A percentile compares a stretch with the other conserved stretches of the same genome.
These are phyloP conservation scores for Ambrosia trifida DNA, from an alignment of 129 eudicot genomes.

Conservation along the genomic window DNA sequence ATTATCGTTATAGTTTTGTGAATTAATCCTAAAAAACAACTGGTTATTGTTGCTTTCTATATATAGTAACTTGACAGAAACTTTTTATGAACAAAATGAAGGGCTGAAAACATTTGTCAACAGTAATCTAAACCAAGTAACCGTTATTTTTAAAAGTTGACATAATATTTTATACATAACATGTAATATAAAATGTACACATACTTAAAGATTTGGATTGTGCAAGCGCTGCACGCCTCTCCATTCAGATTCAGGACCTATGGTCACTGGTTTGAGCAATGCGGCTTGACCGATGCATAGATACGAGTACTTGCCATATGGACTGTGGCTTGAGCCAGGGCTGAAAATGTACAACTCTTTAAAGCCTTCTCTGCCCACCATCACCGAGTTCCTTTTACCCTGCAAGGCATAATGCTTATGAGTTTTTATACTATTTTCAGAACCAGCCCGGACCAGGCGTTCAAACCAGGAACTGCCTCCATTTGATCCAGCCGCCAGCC, in stretches of 20 bases:
- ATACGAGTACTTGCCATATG: conserved; percentile 66
- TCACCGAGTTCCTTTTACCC: conserved; percentile 83
- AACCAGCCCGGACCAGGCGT: no score
- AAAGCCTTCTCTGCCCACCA: conserved; percentile 61
- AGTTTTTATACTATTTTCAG: not conserved
- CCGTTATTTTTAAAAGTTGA: not conserved
- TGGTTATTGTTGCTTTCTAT: conserved; percentile 19
- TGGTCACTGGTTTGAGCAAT: conserved; percentile 61
- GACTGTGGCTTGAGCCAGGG: conserved; percentile 77
- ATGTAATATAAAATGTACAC: conserved; percentile 22
- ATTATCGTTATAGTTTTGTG: conserved; percentile 6
- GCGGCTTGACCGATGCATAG: conserved; percentile 77
- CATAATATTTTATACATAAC: conserved; percentile 1
- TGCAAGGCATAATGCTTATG: conserved; percentile 23
- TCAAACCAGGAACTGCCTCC: no score
- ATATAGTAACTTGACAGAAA: conserved; percentile 23
- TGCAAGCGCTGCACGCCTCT: conserved; percentile 62
- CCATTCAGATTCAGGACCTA: conserved; percentile 63
- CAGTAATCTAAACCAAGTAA: not conserved
- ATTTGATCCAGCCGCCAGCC: no score
- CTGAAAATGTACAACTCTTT: conserved; percentile 74
- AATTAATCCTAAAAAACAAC: conserved; percentile 15
- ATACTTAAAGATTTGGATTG: conserved; percentile 66
- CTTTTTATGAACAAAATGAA: conserved; percentile 26
- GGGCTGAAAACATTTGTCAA: conserved; percentile 17